A percentile compares a stretch with the other conserved stretches of the same genome.
Conservation (phyloP, 257 asterid genomes). For the Nicotiana tomentosiformis region DNA sequence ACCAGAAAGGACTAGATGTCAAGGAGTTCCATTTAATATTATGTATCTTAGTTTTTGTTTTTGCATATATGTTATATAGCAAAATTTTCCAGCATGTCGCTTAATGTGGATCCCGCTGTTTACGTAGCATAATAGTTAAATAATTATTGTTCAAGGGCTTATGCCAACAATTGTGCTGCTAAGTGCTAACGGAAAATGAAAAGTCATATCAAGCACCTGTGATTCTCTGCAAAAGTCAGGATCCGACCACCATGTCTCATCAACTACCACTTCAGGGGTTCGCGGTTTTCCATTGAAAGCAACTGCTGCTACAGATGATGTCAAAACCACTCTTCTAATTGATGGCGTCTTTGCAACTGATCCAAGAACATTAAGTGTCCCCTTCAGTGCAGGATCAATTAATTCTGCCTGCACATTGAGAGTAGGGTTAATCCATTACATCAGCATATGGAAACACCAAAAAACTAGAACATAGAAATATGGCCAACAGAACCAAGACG, state of each 20-base stretch:
- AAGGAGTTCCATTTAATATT: background rate
- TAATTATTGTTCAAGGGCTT: background rate
- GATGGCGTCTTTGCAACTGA: slow-evolving; percentile 66
- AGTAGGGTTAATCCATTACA: background rate
- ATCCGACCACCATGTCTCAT: slow-evolving; percentile 67
- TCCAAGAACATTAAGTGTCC: slow-evolving; percentile 72
- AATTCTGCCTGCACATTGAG: slow-evolving; percentile 42
- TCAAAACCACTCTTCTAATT: slow-evolving; percentile 56
- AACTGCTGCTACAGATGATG: slow-evolving; percentile 79
- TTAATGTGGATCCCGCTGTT: too few species aligned
- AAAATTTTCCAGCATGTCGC: too few species aligned
- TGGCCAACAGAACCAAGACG: background rate
- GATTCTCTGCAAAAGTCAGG: slow-evolving; percentile 48
- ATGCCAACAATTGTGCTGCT: background rate
- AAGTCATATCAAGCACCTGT: slow-evolving; percentile 24
- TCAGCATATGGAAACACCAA: background rate
- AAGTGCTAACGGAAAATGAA: background rate
- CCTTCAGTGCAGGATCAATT: slow-evolving; percentile 79
- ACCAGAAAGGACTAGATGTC: background rate
- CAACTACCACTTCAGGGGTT: slow-evolving; percentile 63
- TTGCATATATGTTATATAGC: too few species aligned
- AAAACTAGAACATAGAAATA: background rate
- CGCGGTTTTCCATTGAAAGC: slow-evolving; percentile 51
- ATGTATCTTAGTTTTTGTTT: too few species aligned
- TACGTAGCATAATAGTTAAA: too few species aligned